Base-by-base conservation (phyloP, 495 filamentous ascomycete species). In the Trichoderma parareesei region DNA sequence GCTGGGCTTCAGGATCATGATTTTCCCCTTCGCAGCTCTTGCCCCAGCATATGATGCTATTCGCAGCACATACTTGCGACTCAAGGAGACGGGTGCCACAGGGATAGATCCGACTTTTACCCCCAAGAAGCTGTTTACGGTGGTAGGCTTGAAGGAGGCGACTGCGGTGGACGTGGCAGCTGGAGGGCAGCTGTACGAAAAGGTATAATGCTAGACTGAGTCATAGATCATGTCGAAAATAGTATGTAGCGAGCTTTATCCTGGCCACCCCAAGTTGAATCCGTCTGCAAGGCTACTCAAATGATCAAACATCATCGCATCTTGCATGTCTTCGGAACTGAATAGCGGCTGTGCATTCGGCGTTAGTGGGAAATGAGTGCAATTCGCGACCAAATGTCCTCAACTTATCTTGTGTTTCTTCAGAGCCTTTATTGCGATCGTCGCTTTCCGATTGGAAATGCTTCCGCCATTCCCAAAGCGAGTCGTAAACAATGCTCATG, bases 1-100 rank as follows among this genome's bases (percentile, higher is more conserved):
- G 53, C 79, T 88, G 75, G 85, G 85, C 1, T 88, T 85, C 70
- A 68, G 79, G 13, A 81, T 87, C 61, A 84, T 85, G 67, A 86
- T 88, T 43, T 82, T 82, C 64, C 78, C 79, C 0, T 81, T 84
- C 65, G 80, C 77, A 0, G 70, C 73, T 1, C 65, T 82, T n/a
- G 72, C 75, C 1, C 80, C 80, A 0, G 81, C 81, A 1, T 83
- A 82, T 57, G 64, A 75, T 62, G 80, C 79, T 0, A 82, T 84
- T 44, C 75, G 73, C 48, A 66, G 71, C 0, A 73, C 74, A 5
- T 67, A 78, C 42, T 64, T 75, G 68, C 67, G 70, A 8, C 66
- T 84, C 18, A 79, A 81, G 71, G 70, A 62, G 3, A 70, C 79
- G 6, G 81, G 81, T 1, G 69, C 79, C 0, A 75, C 77, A 2